Evolutionary conservation across 768 basidiomycete species (phyloP), one percentile per base, ranked within the genome.

Genomic region (Suillus placidus): DNA sequence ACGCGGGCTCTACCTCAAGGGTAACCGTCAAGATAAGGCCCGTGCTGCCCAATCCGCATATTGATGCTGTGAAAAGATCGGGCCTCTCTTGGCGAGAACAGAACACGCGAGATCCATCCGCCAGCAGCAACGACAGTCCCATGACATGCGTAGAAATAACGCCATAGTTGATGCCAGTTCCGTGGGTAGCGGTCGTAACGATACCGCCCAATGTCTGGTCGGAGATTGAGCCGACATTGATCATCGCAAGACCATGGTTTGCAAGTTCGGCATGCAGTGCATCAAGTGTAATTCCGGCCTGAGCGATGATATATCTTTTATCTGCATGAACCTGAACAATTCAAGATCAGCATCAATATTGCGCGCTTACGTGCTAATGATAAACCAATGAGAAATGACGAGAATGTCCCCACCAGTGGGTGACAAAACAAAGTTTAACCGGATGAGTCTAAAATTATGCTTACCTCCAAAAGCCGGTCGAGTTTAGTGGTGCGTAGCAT

Each of bases 171-270:
- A 91, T 82, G 49, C 97, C 97, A 14, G 93, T 89, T 61, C 96
- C 97, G 81, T 99, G 97, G 0, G 96, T 96, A 9, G 94, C 94
- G 67, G 97, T 99, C 16, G 94, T 89, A 72, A 99, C 83, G 71
- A 95, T 87, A 52, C 97, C 97, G 34, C 87, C 96, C 68, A 99
- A 84, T 4, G 95, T 94, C 77, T 98, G 97, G 76, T 97, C 95
- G 42, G 95, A 97, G 72, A 99, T 98, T 35, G 95, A 96, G 42
- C 97, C 97, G 67, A 98, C 84, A 77, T 93, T 97, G 72, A 85
- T 88, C 87, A 99, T 90, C 45, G 95, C 96, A 38, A 98, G 86
- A 40, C 83, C 83, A 71, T 89, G 80, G 14, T 79, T 75, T 57
- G 82, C 86, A 63, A 99, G 89, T 18, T 82, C 81, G 30, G 76